Evolutionary conservation across 176 grass and related monocot genomes (phyloP).

Genomic region (bread wheat (Triticum aestivum)): IWGSC_CS_RefSeq_v2.1 NC_057806.1:261510985-261511484

Average conservation of each 20-base stretch:
- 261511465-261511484: conserved; percentile 43
- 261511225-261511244: conserved; percentile 2
- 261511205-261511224: background rate
- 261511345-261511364: conserved; percentile 78
- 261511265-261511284: background rate
- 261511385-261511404: conserved; percentile 87
- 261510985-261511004: no score
- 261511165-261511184: background rate
- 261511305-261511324: background rate
- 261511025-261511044: no score
- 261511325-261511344: conserved; percentile 17
- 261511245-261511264: conserved; percentile 3
- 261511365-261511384: conserved; percentile 91
- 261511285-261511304: background rate
- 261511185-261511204: background rate
- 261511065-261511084: no score
- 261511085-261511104: background rate
- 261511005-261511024: no score
- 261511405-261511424: conserved; percentile 90
- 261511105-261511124: background rate
- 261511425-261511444: conserved; percentile 64
- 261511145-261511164: background rate
- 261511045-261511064: no score
- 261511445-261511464: conserved; percentile 44
- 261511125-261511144: background rate